A percentile compares a stretch with the other conserved stretches of the same genome.
phyloP scores from a whole-genome alignment of 2,329 filamentous ascomycete genomes.

The Pyrenophora tritici-repentis region DNA sequence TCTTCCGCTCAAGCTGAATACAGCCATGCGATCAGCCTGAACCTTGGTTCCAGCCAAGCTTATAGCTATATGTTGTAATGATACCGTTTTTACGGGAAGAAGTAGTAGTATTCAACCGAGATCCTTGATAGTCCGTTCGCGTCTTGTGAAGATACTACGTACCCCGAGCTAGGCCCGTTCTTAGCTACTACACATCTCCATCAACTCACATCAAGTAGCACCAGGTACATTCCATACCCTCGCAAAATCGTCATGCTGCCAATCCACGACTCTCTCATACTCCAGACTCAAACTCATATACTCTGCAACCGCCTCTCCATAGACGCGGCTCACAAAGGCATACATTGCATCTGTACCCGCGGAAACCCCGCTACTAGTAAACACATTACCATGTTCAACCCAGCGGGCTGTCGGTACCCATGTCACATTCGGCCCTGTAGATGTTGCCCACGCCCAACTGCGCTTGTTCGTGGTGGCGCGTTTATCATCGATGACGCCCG shows the following conservation, averaged over 20 bases:
- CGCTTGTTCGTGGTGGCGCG: constrained; percentile 70
- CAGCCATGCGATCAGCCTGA: neutral
- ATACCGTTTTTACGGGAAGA: neutral
- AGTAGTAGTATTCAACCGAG: too few species aligned
- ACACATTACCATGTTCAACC: constrained; percentile 69
- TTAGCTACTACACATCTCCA: too few species aligned
- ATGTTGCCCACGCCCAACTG: constrained; percentile 55
- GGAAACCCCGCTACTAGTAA: constrained; percentile 66
- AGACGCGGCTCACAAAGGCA: constrained; percentile 60
- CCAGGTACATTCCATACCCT: constrained; percentile 32
- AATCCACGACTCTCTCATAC: constrained; percentile 59
- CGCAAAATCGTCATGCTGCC: constrained; percentile 61
- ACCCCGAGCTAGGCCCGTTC: too few species aligned
- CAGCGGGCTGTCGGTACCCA: constrained; percentile 64
- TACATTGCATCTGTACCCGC: constrained; percentile 66
- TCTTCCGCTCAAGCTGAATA: neutral
- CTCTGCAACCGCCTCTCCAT: constrained; percentile 58
- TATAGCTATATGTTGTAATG: constrained; percentile 8
- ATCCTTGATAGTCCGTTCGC: neutral
- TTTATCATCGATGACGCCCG: constrained; percentile 64
- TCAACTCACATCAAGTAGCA: neutral
- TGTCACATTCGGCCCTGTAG: constrained; percentile 54
- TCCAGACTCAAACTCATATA: constrained; percentile 58
- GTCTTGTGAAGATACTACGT: too few species aligned
- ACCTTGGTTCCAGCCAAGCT: neutral